phyloP scores from a whole-genome alignment of 202 grass and related monocot genomes.

The Panicum hallii region DNA sequence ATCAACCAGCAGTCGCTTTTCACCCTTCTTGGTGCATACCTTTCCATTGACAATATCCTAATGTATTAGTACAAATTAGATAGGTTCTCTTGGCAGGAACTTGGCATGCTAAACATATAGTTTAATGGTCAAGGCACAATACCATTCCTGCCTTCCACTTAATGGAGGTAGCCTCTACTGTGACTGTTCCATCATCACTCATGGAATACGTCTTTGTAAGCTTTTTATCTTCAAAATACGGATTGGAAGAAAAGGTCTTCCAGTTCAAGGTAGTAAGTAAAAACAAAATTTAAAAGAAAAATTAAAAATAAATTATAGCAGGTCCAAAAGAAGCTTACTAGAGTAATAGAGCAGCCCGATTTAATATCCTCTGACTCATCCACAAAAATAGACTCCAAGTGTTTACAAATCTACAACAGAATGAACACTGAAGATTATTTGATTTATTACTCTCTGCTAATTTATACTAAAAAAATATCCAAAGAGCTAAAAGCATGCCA shows the following conservation, averaged over 20 bases:
- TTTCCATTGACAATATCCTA: constrained; percentile 75
- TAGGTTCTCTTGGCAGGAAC: constrained; percentile 13
- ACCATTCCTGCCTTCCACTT: constrained; percentile 89
- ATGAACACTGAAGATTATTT: constrained; percentile 16
- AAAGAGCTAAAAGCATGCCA: not conserved
- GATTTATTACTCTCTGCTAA: not conserved
- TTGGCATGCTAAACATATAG: not conserved
- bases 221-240: constrained; percentile 83
- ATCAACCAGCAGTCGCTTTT: constrained; percentile 70
- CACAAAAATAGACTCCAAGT: constrained; percentile 70
- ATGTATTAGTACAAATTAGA: constrained; percentile 28
- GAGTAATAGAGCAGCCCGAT: constrained; percentile 82
- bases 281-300: constrained; percentile 14
- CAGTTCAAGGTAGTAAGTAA: constrained; percentile 49
- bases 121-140: constrained; percentile 8
- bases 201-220: constrained; percentile 74
- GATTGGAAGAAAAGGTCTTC: constrained; percentile 74
- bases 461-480: constrained; percentile 20
- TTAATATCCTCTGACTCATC: constrained; percentile 84
- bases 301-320: not conserved
- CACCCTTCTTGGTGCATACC: constrained; percentile 53
- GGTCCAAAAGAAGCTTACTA: constrained; percentile 58
- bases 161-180: constrained; percentile 69
- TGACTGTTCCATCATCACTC: constrained; percentile 61
- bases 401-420: constrained; percentile 77